Percentiles rank a stretch among this genome's conserved stretches.
Conservation (phyloP, 306 rosid genomes). For the Lagenaria siceraria region DNA sequence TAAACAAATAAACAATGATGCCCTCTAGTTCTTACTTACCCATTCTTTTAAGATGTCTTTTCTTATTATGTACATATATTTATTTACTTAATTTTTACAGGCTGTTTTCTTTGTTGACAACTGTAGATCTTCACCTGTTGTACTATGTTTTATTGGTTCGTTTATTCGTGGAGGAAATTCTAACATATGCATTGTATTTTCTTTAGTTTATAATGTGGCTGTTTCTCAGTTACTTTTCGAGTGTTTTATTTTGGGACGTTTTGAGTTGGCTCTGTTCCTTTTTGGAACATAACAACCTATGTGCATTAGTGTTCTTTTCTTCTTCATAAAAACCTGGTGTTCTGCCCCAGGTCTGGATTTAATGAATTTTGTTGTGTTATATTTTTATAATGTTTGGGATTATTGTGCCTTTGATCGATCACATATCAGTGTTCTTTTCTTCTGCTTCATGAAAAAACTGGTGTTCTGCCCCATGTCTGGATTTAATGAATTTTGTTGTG, state of each 20-base stretch:
- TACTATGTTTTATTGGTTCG: background rate
- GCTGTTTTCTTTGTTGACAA: background rate
- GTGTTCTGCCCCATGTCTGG: background rate
- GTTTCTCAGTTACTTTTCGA: background rate
- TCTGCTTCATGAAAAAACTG: background rate
- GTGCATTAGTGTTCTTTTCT: background rate
- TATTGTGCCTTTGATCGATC: background rate
- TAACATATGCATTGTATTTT: background rate
- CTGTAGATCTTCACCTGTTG: background rate
- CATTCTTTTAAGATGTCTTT: background rate
- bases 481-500: background rate
- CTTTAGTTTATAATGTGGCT: background rate
- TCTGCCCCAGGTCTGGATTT: background rate
- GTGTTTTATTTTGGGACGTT: background rate
- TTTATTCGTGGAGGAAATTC: background rate
- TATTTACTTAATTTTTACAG: background rate
- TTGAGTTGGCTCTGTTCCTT: background rate
- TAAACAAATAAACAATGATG: background rate
- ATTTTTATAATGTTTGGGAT: background rate
- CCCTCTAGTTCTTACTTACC: background rate
- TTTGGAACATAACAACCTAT: background rate
- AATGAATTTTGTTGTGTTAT: no score
- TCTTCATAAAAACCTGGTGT: background rate
- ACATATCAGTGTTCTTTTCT: background rate
- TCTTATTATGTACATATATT: background rate